phyloP scores from a whole-genome alignment of 2,329 filamentous ascomycete species.

The Exophiala oligosperma region DNA sequence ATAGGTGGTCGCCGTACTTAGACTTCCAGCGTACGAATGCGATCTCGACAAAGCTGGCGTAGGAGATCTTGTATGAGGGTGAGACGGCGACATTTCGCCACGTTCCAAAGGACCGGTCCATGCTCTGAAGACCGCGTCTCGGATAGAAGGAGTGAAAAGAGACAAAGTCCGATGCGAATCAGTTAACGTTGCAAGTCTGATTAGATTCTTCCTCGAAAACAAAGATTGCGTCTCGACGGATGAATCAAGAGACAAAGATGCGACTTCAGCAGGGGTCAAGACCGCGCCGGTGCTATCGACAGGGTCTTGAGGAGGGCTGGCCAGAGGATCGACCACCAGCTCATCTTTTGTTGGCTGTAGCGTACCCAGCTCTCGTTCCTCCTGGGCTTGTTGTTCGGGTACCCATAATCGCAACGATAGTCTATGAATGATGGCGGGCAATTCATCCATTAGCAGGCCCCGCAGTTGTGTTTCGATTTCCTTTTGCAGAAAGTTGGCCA shows the following conservation, averaged over 20 bases:
- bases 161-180: conserved; percentile 90
- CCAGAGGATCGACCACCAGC: conserved; percentile 73
- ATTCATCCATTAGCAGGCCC: conserved; percentile 94
- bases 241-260: conserved; percentile 75
- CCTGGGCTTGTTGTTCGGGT: conserved; percentile 74
- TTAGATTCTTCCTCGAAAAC: conserved; percentile 92
- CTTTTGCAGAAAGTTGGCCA: conserved; percentile 92
- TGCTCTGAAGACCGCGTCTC: conserved; percentile 86
- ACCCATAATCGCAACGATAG: conserved; percentile 87
- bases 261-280: conserved; percentile 72
- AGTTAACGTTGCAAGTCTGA: conserved; percentile 77
- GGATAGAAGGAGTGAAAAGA: conserved; percentile 86
- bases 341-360: conserved; percentile 57
- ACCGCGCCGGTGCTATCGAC: conserved; percentile 78
- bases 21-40: conserved; percentile 59
- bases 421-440: conserved; percentile 93
- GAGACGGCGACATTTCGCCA: conserved; percentile 51
- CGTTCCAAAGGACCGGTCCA: conserved; percentile 81
- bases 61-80: conserved; percentile 32
- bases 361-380: conserved; percentile 56
- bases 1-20: conserved; percentile 59
- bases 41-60: conserved; percentile 60
- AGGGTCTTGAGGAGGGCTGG: conserved; percentile 76
- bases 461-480: conserved; percentile 93
- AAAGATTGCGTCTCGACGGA: conserved; percentile 80